A percentile compares a stretch with the other conserved stretches of the same genome.
phyloP scores from a whole-genome alignment of 768 basidiomycete species.

The Boletus subparvulus region DNA sequence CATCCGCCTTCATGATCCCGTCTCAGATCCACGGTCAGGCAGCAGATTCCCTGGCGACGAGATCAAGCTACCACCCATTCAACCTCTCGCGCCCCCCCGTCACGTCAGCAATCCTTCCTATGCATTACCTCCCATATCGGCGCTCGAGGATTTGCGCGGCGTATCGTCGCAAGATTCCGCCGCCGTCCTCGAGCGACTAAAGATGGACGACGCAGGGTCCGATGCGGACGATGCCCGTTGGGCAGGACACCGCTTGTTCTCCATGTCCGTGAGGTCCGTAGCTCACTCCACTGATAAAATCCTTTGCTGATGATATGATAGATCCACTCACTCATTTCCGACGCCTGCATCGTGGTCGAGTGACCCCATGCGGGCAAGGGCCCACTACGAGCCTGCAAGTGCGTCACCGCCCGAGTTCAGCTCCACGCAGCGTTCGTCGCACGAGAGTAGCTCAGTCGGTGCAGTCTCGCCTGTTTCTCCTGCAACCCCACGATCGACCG shows the following conservation, averaged over 20 bases:
- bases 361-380: conserved; percentile 17
- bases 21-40: conserved; percentile 25
- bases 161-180: conserved; percentile 54
- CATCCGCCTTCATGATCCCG: conserved; percentile 33
- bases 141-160: conserved; percentile 62
- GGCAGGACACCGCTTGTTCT: conserved; percentile 45
- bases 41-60: conserved; percentile 33
- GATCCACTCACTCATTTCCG: conserved; percentile 19
- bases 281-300: neutral
- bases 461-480: conserved; percentile 53
- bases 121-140: conserved; percentile 67
- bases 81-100: conserved; percentile 32
- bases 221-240: conserved; percentile 29
- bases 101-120: conserved; percentile 41
- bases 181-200: conserved; percentile 64
- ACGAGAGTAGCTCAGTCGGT: conserved; percentile 47
- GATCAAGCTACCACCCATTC: conserved; percentile 44
- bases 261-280: conserved; percentile 38
- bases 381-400: conserved; percentile 15
- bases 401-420: conserved; percentile 20
- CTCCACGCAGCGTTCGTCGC: conserved; percentile 34
- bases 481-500: conserved; percentile 50
- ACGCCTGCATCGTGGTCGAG: conserved; percentile 27
- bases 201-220: conserved; percentile 45
- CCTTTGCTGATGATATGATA: conserved; percentile 8